These are phyloP conservation scores for Rhodotorula mucilaginosa DNA, from an alignment of 1,284 basidiomycete species.

Conservation along the genomic window DNA sequence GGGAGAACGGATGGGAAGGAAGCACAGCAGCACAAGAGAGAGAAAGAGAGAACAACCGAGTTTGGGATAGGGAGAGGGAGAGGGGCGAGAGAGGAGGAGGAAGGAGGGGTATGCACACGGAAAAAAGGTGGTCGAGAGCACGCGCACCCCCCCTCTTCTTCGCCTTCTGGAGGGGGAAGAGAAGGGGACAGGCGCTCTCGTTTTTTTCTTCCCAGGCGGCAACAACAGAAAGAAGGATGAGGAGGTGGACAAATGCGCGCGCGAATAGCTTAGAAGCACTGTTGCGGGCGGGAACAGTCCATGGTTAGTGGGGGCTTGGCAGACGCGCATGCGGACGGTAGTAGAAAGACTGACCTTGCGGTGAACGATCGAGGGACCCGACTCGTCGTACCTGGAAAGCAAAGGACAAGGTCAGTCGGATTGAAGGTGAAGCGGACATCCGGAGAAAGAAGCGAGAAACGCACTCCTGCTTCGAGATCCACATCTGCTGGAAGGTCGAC, in stretches of 20 bases:
- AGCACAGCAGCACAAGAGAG: neutral
- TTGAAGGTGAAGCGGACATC: too few relatives aligned
- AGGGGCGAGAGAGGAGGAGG: neutral
- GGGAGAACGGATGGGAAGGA: neutral
- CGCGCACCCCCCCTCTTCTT: neutral
- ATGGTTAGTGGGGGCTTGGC: too few relatives aligned
- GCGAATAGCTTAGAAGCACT: constrained; percentile 10
- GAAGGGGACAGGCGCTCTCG: neutral
- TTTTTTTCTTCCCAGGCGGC: neutral
- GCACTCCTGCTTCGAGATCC: constrained; percentile 73
- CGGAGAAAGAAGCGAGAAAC: neutral
- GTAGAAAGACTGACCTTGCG: constrained; percentile 44
- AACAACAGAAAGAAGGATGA: neutral
- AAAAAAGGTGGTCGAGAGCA: neutral
- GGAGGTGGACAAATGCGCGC: too few relatives aligned
- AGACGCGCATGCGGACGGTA: neutral
- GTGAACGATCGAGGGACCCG: constrained; percentile 66
- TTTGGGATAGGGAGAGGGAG: neutral
- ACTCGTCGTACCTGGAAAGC: constrained; percentile 57
- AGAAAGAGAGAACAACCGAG: neutral
- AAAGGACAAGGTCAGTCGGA: neutral
- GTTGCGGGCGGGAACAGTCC: neutral
- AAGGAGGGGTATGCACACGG: neutral
- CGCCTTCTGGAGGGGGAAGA: neutral
- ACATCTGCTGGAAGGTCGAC: constrained; percentile 85